A percentile compares a stretch with the other conserved stretches of the same genome.
These are phyloP conservation scores for Fusarium sp. DNA, from an alignment of 2,329 filamentous ascomycete genomes.

Conservation along the genomic window DNA sequence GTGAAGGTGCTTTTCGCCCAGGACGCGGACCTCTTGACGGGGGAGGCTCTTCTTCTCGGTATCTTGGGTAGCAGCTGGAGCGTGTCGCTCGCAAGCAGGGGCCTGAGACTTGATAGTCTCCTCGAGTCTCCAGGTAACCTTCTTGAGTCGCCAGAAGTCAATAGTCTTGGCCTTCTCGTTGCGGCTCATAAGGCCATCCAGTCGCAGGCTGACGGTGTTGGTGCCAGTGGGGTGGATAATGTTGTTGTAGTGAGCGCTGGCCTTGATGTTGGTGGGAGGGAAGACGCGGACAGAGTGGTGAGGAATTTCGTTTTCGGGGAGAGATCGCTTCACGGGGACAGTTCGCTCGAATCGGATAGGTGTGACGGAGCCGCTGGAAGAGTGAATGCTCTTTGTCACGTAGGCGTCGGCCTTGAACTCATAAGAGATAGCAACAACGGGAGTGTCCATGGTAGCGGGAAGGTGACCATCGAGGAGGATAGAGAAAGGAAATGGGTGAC, in stretches of 20 bases:
- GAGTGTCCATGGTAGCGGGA: conserved; percentile 83
- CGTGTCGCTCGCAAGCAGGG: conserved; percentile 82
- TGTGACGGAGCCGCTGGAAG: conserved; percentile 53
- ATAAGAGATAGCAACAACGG: conserved; percentile 80
- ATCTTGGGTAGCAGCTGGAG: conserved; percentile 56
- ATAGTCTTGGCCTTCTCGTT: conserved; percentile 78
- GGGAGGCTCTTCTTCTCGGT: conserved; percentile 70
- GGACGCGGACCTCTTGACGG: conserved; percentile 79
- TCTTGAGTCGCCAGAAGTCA: conserved; percentile 86
- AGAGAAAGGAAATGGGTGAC: conserved; percentile 88
- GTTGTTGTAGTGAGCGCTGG: conserved; percentile 82
- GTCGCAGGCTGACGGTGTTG: conserved; percentile 81
- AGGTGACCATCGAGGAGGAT: conserved; percentile 85
- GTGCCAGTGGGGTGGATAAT: conserved; percentile 87
- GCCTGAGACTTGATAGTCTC: conserved; percentile 85
- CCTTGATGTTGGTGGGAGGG: conserved; percentile 93
- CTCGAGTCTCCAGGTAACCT: conserved; percentile 92
- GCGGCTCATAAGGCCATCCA: conserved; percentile 84
- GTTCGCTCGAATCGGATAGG: conserved; percentile 72
- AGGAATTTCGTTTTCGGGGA: conserved; percentile 78
- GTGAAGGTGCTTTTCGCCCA: conserved; percentile 85
- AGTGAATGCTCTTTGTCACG: conserved; percentile 65
- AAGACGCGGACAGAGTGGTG: conserved; percentile 95
- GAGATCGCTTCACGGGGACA: conserved; percentile 81
- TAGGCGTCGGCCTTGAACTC: conserved; percentile 76